Evolutionary conservation across 129 eudicot species (phyloP), one percentile per base, ranked within the genome.

Genomic region (Saussurea involucrata): DNA sequence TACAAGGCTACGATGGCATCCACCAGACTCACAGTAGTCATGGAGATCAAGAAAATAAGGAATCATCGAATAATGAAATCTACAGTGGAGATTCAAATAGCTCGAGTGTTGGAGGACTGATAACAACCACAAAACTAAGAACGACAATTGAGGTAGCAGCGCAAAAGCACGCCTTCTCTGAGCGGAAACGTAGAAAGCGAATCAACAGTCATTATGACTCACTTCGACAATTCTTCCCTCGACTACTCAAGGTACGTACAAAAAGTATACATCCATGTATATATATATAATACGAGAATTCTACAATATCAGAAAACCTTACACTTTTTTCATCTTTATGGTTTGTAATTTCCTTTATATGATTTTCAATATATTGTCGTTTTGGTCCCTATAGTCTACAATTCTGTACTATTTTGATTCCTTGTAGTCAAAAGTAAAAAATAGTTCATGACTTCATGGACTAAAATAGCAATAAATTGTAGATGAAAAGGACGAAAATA

Each of bases 211-310:
- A 89, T 34, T 73, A 81, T 3, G 76, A 85, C 27, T 79, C 90
- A 37, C 94, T 89, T 73, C 88, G 91, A 24, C 66, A 73, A 5
- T 80, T 86, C 68, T 81, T 89, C 69, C 90, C 90, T 42, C 25
- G 80, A 36, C 84, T 89, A 71, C 71, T 73, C 78, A 86, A 86
- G 42, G 90, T 86, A 86, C 29, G 69, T 57, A 22, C 49, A 2
- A 10, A n/a, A 18, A 20, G 15, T 4, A 17, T 8, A 5, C 25
- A 36, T n/a, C 0, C 40, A 8, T 20, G 11, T 12, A 55, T 24
- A 3, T 32, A 55, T 21, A 21, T 63, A 2, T 24, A 24, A 24
- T 27, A 63, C 13, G 9, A 21, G 17, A 46, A 46, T 46, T 46
- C 20, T 36, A 36, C 8, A 36, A 36, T 36, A 12, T 36, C 44